Evolutionary conservation across 148 eudicot genomes (phyloP).

Genomic region (Chenopodium berlandieri): DNA sequence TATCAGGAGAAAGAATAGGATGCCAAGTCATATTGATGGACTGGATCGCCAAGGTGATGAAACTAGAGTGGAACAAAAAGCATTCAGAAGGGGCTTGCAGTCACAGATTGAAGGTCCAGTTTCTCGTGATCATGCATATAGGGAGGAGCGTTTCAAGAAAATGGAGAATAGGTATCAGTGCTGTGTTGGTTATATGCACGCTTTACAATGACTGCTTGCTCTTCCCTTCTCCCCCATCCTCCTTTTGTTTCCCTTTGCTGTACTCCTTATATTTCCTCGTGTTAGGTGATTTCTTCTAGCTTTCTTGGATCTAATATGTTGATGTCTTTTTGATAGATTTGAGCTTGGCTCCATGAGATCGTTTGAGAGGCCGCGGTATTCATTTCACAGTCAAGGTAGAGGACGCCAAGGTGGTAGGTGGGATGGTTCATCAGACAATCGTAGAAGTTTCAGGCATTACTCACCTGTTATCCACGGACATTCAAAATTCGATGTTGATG

Average conservation of each 20-base stretch:
- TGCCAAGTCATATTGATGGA: slow-evolving; percentile 15
- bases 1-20: slow-evolving; percentile 2
- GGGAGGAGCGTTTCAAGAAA: slow-evolving; percentile 24
- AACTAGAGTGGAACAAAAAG: slow-evolving; percentile 24
- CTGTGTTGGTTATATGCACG: not conserved
- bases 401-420: slow-evolving; percentile 30
- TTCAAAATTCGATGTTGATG: slow-evolving; percentile 23
- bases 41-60: slow-evolving; percentile 23
- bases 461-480: slow-evolving; percentile 32
- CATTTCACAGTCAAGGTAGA: slow-evolving; percentile 31
- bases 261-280: not conserved
- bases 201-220: not conserved
- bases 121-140: slow-evolving; percentile 23
- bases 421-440: slow-evolving; percentile 22
- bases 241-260: not conserved
- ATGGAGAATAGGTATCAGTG: slow-evolving; percentile 38
- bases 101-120: slow-evolving; percentile 32
- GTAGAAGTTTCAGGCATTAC: slow-evolving; percentile 32
- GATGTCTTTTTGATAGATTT: slow-evolving; percentile 26
- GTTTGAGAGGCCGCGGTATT: slow-evolving; percentile 31
- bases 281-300: not conserved
- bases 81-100: slow-evolving; percentile 29
- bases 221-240: no score
- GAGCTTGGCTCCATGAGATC: slow-evolving; percentile 31
- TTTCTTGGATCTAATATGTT: slow-evolving; percentile 15